Conservation (phyloP, 1,284 basidiomycete genomes). For the Sporisorium graminicola region DNA sequence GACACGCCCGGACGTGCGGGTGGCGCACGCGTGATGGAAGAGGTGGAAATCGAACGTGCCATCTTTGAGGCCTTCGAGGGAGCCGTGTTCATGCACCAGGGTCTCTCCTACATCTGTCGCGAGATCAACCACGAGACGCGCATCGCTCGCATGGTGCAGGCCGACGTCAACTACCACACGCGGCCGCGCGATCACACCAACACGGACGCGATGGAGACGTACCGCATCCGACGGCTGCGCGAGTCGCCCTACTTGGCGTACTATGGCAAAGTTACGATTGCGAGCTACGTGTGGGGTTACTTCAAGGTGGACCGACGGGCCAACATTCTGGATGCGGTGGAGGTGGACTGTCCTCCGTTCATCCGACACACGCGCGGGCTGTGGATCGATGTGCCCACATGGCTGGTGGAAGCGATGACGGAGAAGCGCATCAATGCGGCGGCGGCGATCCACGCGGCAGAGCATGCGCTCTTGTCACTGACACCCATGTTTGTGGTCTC, state of each 20-base stretch:
- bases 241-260: conserved; percentile 76
- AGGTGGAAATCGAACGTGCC: conserved; percentile 86
- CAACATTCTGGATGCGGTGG: conserved; percentile 81
- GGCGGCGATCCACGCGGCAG: conserved; percentile 85
- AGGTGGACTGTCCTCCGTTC: conserved; percentile 83
- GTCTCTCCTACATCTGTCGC: conserved; percentile 75
- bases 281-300: conserved; percentile 79
- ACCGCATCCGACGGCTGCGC: conserved; percentile 80
- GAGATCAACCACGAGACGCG: conserved; percentile 85
- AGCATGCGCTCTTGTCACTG: conserved; percentile 83
- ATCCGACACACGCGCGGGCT: conserved; percentile 81
- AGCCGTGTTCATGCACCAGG: conserved; percentile 71
- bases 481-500: conserved; percentile 78
- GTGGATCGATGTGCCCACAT: conserved; percentile 84
- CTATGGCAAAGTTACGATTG: conserved; percentile 80
- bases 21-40: conserved; percentile 78
- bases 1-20: conserved; percentile 72
- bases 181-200: conserved; percentile 76
- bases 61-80: conserved; percentile 81
- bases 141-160: conserved; percentile 78
- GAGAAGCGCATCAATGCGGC: conserved; percentile 77
- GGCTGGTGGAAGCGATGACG: conserved; percentile 74
- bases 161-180: conserved; percentile 87
- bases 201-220: conserved; percentile 82
- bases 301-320: conserved; percentile 68